Conservation (phyloP, 371 early-diverging fungal species). For the Dichotomocladium elegans region DNA sequence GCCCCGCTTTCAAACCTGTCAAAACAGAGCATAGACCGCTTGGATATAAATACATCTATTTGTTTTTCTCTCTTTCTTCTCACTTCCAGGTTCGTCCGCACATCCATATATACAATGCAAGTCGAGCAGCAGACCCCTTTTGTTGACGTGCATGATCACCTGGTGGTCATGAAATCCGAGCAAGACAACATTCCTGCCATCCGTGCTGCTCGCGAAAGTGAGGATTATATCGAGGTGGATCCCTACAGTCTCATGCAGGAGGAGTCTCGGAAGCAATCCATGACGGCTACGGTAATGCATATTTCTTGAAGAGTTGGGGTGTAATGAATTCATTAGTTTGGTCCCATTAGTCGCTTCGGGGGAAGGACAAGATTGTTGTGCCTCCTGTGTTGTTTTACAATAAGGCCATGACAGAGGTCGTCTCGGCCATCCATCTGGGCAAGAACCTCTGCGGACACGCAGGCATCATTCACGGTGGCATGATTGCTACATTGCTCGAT, state of each 20-base stretch:
- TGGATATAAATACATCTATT: too few species aligned
- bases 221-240: constrained; percentile 22
- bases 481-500: constrained; percentile 67
- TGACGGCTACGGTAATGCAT: constrained; percentile 31
- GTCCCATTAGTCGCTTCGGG: constrained; percentile 27
- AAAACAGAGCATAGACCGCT: too few species aligned
- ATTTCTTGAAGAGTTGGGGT: not conserved
- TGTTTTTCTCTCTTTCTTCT: not conserved
- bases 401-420: constrained; percentile 27
- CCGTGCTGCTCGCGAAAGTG: constrained; percentile 20
- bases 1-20: too few species aligned
- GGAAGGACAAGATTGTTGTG: constrained; percentile 31
- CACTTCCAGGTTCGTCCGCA: not conserved
- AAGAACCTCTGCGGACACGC: constrained; percentile 53
- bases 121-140: not conserved
- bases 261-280: constrained; percentile 21
- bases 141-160: not conserved
- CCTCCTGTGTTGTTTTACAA: constrained; percentile 37
- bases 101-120: not conserved
- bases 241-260: constrained; percentile 24
- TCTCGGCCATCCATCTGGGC: constrained; percentile 34
- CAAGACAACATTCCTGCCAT: constrained; percentile 30
- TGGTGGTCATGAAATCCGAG: constrained; percentile 1
- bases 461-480: constrained; percentile 68
- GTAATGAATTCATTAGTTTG: not conserved